Evolutionary conservation across 2,329 filamentous ascomycete species (phyloP), one percentile per base, ranked within the genome.

Genomic region (Simplicillium sp.): DNA sequence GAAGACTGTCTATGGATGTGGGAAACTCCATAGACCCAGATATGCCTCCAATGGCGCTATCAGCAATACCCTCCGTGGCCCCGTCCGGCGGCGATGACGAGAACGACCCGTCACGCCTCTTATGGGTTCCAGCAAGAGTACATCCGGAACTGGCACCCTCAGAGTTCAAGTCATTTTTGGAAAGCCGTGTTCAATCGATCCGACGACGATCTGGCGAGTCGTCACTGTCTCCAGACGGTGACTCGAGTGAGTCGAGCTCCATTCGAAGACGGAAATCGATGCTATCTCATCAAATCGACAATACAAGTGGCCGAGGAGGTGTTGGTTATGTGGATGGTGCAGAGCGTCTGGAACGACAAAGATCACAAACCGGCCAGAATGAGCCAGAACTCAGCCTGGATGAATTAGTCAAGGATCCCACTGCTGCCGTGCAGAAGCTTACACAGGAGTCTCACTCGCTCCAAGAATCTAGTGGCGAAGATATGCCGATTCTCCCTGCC

Each of bases 111-210:
- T 88, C 89, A 2, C 77, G 88, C 46, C 66, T 97, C 44, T 85
- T 97, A 49, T 98, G 92, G 92, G 92, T 98, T 6, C 92, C 92
- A 5, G 92, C 92, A 17, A 80, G 88, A 44, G 75, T 98, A 20
- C 92, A 98, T 54, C 92, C 92, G 1, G 92, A 98, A 61, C 70
- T 98, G 37, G 92, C 92, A 3, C 92, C 92, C 1, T 88, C 85
- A 55, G 92, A 96, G 52, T 98, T 97, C 70, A 96, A 94, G 62
- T 90, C 84, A 1, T 98, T 97, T 51, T 75, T 98, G 2, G 90
- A 98, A 54, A 94, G 89, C 47, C 82, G 89, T 55, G 87, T 96
- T 11, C 85, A 95, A 51, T 83, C 86, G 29, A 94, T 97, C 51
- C 82, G 87, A 58, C 75, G 89, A 49, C 78, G 86, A 52, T 94